Evolutionary conservation across 176 grass and related monocot species (phyloP), one percentile per base, ranked within the genome.

Genomic region (Cocos nucifera): DNA sequence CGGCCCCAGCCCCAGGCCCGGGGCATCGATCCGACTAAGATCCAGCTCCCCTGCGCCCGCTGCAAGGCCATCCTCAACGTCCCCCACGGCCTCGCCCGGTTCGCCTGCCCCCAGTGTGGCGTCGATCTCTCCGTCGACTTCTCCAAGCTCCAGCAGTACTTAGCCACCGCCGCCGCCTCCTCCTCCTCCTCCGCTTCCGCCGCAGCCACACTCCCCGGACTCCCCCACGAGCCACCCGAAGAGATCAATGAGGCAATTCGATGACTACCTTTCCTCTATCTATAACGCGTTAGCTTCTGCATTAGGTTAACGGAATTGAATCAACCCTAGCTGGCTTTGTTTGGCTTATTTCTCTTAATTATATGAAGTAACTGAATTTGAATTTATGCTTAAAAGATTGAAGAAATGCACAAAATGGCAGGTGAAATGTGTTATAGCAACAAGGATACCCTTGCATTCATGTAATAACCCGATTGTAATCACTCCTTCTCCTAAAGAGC

Each of bases 41-140:
- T 90, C 76, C 87, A 90, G 78, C 82, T 90, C 23, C 78, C 87
- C 17, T 94, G 89, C 58, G 74, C 61, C 51, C 68, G 67, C 58
- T 98, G 87, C 84, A 85, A 86, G 76, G 82, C 82, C 6, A 75
- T 90, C 24, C 79, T 98, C 51, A 98, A 92, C 69, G 93, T 98
- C 55, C 93, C 93, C 29, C 79, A 88, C 50, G 93, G 93, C 53
- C 84, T 98, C 22, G 30, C 81, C 17, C 75, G 85, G 65, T 98
- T 98, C 64, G 69, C 69, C 73, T 98, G 93, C 54, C 93, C 93
- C 22, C 87, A 92, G 70, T 98, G 93, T 24, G 81, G 77, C 66
- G 85, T 84, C 26, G 84, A 91, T 29, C 87, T 97, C 28, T 76
- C 78, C 23, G 79, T 97, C 20, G 87, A 97, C 82, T 56, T 77